Evolutionary conservation across 1,139 yeast species (phyloP).

Genomic region (Zygosaccharomyces sapae): DNA sequence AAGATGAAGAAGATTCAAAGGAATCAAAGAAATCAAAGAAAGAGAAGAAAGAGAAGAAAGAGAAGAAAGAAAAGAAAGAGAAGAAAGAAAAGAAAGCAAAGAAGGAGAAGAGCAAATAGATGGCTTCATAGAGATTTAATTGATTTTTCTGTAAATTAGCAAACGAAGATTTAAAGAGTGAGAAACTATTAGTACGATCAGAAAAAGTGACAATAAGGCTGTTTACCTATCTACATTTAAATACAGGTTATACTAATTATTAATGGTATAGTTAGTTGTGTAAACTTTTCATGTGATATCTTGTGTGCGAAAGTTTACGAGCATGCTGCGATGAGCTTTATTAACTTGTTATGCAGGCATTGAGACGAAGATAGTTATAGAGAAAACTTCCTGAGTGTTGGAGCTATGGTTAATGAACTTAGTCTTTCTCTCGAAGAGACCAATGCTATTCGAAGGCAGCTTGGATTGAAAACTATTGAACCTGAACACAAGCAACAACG

Average conservation of each 20-base stretch:
- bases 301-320: not conserved
- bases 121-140: conserved; percentile 1
- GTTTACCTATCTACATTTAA: not conserved
- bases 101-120: conserved; percentile 36
- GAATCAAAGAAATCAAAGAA: conserved; percentile 39
- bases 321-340: not conserved
- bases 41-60: conserved; percentile 41
- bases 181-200: not conserved
- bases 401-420: conserved; percentile 30
- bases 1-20: conserved; percentile 38
- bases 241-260: conserved; percentile 5
- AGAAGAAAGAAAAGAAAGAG: conserved; percentile 47
- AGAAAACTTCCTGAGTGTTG: not conserved
- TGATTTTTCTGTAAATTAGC: conserved; percentile 1
- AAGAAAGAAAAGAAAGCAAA: conserved; percentile 42
- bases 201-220: not conserved
- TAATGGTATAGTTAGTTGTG: conserved; percentile 6
- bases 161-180: conserved; percentile 1
- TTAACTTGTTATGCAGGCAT: not conserved
- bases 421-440: conserved; percentile 49
- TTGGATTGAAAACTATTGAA: conserved; percentile 47
- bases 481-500: not conserved
- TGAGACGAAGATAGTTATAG: not conserved
- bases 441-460: conserved; percentile 45
- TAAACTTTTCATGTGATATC: conserved; percentile 4